phyloP scores from a whole-genome alignment of 352 stramenopile genomes.

The Globisporangium apiculatum region DNA sequence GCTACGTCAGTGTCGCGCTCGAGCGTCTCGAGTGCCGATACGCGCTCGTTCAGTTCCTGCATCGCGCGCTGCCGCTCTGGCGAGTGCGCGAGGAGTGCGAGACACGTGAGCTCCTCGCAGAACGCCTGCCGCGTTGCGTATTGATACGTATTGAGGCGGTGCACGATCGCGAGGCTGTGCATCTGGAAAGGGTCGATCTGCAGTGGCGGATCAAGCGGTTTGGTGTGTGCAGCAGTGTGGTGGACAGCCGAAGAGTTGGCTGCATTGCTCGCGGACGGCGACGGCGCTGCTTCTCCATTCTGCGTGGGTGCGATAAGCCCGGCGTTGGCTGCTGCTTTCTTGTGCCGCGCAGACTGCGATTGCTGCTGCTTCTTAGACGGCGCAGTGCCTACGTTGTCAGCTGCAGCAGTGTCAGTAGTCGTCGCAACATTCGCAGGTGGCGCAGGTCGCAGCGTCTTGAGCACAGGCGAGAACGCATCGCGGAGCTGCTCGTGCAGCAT shows the following conservation, averaged over 20 bases:
- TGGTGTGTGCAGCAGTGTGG: not conserved
- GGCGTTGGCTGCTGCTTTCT: too few relatives aligned
- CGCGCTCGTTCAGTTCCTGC: constrained; percentile 7
- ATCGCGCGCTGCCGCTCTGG: constrained; percentile 21
- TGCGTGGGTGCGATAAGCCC: too few relatives aligned
- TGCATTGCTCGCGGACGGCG: too few relatives aligned
- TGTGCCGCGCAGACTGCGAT: too few relatives aligned
- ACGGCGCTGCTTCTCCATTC: too few relatives aligned
- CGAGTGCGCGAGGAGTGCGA: constrained; percentile 21
- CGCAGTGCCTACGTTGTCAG: not conserved
- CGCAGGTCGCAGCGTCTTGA: constrained; percentile 33
- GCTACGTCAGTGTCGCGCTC: not conserved
- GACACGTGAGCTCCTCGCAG: constrained; percentile 37
- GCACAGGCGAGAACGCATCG: constrained; percentile 43
- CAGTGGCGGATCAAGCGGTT: not conserved
- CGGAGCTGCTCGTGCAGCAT: constrained; percentile 65
- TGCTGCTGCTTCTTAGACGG: too few relatives aligned
- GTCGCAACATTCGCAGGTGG: not conserved
- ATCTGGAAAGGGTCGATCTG: constrained; percentile 13
- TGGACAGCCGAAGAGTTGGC: too few relatives aligned
- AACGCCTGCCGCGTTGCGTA: constrained; percentile 51
- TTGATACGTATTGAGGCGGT: constrained; percentile 54
- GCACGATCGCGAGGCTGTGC: constrained; percentile 35
- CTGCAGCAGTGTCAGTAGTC: not conserved
- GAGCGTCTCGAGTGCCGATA: constrained; percentile 1